These are phyloP conservation scores for Colletotrichum eremochloae DNA, from an alignment of 2,329 filamentous ascomycete species.

Conservation along the genomic window DNA sequence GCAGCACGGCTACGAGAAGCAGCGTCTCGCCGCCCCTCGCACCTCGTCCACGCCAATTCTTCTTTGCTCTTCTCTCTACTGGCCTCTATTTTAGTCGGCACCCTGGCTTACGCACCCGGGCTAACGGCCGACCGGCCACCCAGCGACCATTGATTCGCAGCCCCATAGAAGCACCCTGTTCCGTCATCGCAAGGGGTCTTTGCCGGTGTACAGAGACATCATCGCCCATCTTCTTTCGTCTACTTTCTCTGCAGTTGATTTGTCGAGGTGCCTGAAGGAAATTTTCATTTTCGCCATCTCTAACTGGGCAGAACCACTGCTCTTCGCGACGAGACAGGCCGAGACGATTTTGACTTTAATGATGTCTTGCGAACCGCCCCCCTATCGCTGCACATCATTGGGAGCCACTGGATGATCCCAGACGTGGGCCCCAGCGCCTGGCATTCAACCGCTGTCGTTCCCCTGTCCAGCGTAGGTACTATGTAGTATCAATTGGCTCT, in stretches of 20 bases:
- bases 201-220: conserved; percentile 21
- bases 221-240: conserved; percentile 15
- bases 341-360: conserved; percentile 33
- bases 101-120: conserved; percentile 22
- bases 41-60: conserved; percentile 1
- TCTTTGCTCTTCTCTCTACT: conserved; percentile 6
- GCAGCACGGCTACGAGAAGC: background rate
- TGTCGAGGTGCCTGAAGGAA: conserved; percentile 2
- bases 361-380: conserved; percentile 42
- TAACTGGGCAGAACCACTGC: conserved; percentile 28
- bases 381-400: conserved; percentile 41
- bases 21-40: conserved; percentile 33
- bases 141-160: conserved; percentile 30
- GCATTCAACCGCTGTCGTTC: conserved; percentile 8
- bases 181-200: conserved; percentile 31
- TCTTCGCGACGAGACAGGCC: conserved; percentile 24
- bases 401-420: conserved; percentile 35
- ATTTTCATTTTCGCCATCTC: conserved; percentile 18
- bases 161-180: conserved; percentile 9
- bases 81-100: conserved; percentile 34
- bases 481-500: conserved; percentile 30
- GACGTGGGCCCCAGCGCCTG: conserved; percentile 37
- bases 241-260: conserved; percentile 29
- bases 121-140: conserved; percentile 20
- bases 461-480: conserved; percentile 13